Evolutionary conservation across 2,329 filamentous ascomycete genomes (phyloP).

Genomic region (Xylariaceae sp.): DNA sequence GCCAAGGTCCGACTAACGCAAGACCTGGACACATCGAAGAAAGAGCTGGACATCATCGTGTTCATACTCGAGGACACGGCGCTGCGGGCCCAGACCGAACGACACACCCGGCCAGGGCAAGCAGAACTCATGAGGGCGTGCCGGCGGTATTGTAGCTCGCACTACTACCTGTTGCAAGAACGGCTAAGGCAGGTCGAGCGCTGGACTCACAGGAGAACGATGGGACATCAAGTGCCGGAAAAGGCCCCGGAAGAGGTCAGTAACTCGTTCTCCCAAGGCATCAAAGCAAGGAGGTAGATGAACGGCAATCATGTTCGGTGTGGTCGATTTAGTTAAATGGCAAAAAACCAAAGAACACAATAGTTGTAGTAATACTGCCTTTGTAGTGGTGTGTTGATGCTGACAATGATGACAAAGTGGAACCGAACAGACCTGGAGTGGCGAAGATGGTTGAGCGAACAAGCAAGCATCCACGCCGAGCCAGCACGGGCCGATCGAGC

Average conservation of each 20-base stretch:
- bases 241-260: conserved; percentile 23
- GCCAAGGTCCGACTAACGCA: conserved; percentile 19
- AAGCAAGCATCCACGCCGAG: conserved; percentile 13
- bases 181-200: conserved; percentile 26
- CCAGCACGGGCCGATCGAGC: not conserved
- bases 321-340: not conserved
- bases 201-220: conserved; percentile 19
- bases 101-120: conserved; percentile 10
- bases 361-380: not conserved
- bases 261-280: not conserved
- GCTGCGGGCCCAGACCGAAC: not conserved
- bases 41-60: conserved; percentile 28
- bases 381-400: not conserved
- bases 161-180: conserved; percentile 25
- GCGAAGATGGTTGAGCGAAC: conserved; percentile 27
- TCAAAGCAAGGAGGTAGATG: not conserved
- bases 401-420: conserved; percentile 22
- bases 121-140: conserved; percentile 26
- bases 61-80: conserved; percentile 23
- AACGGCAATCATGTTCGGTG: not conserved
- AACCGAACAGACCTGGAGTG: conserved; percentile 25
- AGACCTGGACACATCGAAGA: conserved; percentile 27
- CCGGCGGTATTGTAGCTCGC: conserved; percentile 26
- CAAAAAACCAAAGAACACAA: not conserved
- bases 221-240: conserved; percentile 22